phyloP scores from a whole-genome alignment of 2,329 filamentous ascomycete genomes.

The Westerdykella sp. region DNA sequence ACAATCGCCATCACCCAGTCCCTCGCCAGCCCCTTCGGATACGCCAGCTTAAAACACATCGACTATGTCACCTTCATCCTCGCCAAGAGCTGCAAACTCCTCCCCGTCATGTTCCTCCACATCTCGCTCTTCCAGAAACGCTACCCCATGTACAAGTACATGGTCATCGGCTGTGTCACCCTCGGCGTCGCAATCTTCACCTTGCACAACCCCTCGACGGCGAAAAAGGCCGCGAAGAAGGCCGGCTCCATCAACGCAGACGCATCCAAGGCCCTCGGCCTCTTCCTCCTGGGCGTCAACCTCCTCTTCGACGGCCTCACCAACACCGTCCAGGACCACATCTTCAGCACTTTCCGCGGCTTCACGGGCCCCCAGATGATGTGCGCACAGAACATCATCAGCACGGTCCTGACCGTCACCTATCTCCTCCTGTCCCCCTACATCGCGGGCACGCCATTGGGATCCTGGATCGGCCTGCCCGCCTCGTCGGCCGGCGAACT shows the following conservation, averaged over 20 bases:
- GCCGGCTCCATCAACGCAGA: slow-evolving; percentile 55
- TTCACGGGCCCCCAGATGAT: slow-evolving; percentile 98
- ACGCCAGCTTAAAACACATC: slow-evolving; percentile 84
- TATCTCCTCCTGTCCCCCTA: slow-evolving; percentile 78
- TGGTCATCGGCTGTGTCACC: slow-evolving; percentile 85
- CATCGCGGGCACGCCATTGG: slow-evolving; percentile 56
- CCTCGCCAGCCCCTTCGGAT: slow-evolving; percentile 91
- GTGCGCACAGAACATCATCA: slow-evolving; percentile 92
- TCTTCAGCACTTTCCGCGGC: slow-evolving; percentile 69
- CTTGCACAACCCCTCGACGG: slow-evolving; percentile 58
- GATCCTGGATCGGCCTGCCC: slow-evolving; percentile 38
- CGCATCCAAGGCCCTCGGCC: slow-evolving; percentile 64
- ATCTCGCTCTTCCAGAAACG: slow-evolving; percentile 81
- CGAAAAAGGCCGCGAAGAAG: slow-evolving; percentile 35
- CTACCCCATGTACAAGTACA: slow-evolving; percentile 95
- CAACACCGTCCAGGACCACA: slow-evolving; percentile 93
- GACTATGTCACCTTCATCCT: slow-evolving; percentile 98
- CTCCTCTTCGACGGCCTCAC: slow-evolving; percentile 92
- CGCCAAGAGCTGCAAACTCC: slow-evolving; percentile 94
- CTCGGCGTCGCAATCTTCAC: slow-evolving; percentile 93
- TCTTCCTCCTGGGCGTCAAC: slow-evolving; percentile 80
- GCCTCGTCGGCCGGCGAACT: slow-evolving; percentile 61
- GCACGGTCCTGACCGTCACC: slow-evolving; percentile 64
- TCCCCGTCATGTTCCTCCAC: slow-evolving; percentile 98
- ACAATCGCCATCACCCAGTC: slow-evolving; percentile 83